phyloP scores from a whole-genome alignment of 805 yeast genomes.

The Nakazawaea ernobii region DNA sequence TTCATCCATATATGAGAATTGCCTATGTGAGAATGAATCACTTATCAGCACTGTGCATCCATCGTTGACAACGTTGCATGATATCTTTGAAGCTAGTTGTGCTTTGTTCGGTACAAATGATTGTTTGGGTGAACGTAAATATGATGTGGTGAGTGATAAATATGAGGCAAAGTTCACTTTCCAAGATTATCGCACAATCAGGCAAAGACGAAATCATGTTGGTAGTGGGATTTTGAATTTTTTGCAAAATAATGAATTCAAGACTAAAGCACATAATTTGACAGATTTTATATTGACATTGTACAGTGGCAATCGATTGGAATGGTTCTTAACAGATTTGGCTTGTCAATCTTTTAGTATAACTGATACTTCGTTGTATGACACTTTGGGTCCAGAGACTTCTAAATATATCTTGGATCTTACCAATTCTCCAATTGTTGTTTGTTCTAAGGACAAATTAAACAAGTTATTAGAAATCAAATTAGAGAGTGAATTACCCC shows the following conservation, averaged over 20 bases:
- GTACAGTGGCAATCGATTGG: constrained; percentile 53
- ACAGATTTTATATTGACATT: constrained; percentile 43
- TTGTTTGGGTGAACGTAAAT: constrained; percentile 42
- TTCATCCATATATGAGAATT: constrained; percentile 6
- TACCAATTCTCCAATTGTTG: constrained; percentile 54
- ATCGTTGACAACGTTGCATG: constrained; percentile 36
- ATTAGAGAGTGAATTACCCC: constrained; percentile 18
- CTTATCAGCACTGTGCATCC: constrained; percentile 25
- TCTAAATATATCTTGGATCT: constrained; percentile 56
- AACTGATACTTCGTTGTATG: constrained; percentile 50
- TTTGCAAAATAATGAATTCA: constrained; percentile 16
- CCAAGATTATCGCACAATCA: neutral
- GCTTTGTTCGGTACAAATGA: constrained; percentile 28
- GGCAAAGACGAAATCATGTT: constrained; percentile 14
- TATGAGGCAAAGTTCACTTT: constrained; percentile 2
- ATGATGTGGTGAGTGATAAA: constrained; percentile 14
- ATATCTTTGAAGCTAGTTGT: constrained; percentile 37
- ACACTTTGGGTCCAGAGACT: constrained; percentile 53
- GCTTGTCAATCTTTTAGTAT: constrained; percentile 58
- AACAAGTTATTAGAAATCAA: constrained; percentile 40
- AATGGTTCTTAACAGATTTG: constrained; percentile 67
- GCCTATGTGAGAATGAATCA: neutral
- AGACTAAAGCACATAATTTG: neutral
- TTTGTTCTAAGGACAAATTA: constrained; percentile 49
- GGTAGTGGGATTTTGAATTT: constrained; percentile 18